Evolutionary conservation across 2,329 filamentous ascomycete species (phyloP).

Genomic region (Didymella keratinophila): DNA sequence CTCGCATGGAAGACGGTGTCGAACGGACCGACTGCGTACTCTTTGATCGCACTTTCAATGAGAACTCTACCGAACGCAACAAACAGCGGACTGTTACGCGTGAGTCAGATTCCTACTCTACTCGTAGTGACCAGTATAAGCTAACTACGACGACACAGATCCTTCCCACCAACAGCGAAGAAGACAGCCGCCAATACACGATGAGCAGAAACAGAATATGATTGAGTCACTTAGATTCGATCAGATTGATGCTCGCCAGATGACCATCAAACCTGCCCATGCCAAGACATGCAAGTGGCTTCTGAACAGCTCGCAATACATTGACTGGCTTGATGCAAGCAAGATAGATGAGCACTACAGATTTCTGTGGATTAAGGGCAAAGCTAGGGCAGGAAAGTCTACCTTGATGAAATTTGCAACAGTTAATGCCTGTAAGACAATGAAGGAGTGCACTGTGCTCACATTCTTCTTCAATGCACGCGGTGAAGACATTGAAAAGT

Average conservation of each 20-base stretch:
- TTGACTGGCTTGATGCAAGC: conserved; percentile 49
- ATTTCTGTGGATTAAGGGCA: conserved; percentile 40
- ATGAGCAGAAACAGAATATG: background rate
- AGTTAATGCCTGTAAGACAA: no score
- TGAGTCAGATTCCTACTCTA: background rate
- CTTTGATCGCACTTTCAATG: background rate
- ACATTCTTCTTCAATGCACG: no score
- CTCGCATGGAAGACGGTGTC: background rate
- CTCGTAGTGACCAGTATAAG: background rate
- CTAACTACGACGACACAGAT: background rate
- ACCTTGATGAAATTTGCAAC: no score
- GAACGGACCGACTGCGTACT: background rate
- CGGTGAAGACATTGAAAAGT: no score
- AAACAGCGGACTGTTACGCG: background rate
- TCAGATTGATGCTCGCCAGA: conserved; percentile 51
- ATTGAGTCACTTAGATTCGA: conserved; percentile 38
- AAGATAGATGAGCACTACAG: conserved; percentile 37
- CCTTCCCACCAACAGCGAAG: background rate
- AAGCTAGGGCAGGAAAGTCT: conserved; percentile 52
- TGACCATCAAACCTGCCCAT: conserved; percentile 50
- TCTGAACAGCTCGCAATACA: conserved; percentile 43
- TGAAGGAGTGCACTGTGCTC: no score
- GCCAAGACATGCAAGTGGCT: conserved; percentile 55
- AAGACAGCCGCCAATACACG: background rate
- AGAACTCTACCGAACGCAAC: background rate